Percentiles rank a stretch among this genome's conserved stretches.
Conservation (phyloP, 345 rosid genomes). For the Limnanthes douglasii region DNA sequence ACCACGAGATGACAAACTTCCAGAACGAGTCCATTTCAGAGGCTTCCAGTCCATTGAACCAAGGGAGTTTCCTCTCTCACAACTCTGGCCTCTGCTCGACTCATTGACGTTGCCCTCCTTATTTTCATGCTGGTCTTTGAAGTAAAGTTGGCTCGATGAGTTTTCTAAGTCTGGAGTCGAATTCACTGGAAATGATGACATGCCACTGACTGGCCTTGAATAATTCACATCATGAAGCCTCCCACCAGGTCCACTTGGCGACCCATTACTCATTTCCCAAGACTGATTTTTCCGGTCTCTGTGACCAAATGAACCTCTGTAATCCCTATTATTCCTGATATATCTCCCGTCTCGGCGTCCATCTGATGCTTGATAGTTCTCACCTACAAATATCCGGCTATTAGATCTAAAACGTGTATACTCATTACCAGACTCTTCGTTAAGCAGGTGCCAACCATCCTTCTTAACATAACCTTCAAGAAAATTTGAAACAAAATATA, state of each 20-base stretch:
- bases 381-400: slow-evolving; percentile 48
- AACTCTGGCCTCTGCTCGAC: slow-evolving; percentile 25
- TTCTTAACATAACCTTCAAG: slow-evolving; percentile 86
- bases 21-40: slow-evolving; percentile 60
- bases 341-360: slow-evolving; percentile 63
- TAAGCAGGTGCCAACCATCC: slow-evolving; percentile 58
- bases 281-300: slow-evolving; percentile 63
- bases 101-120: slow-evolving; percentile 25
- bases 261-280: slow-evolving; percentile 54
- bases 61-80: slow-evolving; percentile 37
- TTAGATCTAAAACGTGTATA: slow-evolving; percentile 34
- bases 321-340: slow-evolving; percentile 46
- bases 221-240: slow-evolving; percentile 41
- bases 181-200: slow-evolving; percentile 23
- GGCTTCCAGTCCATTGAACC: slow-evolving; percentile 47
- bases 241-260: slow-evolving; percentile 29
- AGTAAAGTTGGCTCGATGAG: slow-evolving; percentile 29
- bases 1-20: slow-evolving; percentile 70
- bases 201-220: slow-evolving; percentile 47
- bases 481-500: slow-evolving; percentile 16
- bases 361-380: slow-evolving; percentile 28
- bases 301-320: slow-evolving; percentile 41
- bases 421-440: slow-evolving; percentile 54
- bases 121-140: slow-evolving; percentile 38
- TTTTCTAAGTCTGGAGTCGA: slow-evolving; percentile 27